Base-by-base conservation (phyloP, 2,329 filamentous ascomycete species). In the Stachybotrys elegans region DNA sequence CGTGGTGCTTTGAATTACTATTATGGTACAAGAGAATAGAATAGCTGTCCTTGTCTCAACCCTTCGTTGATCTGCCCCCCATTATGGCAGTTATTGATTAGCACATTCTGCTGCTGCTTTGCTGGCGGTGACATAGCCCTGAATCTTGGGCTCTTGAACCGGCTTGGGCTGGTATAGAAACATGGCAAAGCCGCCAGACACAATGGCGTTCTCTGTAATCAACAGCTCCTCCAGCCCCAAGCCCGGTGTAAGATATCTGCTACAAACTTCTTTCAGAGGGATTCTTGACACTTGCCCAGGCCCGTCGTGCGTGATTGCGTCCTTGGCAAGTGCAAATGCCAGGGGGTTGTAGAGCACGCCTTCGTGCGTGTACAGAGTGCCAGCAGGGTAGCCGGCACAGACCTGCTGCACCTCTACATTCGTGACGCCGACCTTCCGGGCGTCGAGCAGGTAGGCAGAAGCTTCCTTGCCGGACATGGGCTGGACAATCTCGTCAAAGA, bases 401-500 rank as follows among this genome's bases (percentile, higher is more conserved):
- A 69, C 55, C 5, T 37, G 48, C 45, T 79, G 73, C 1, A 77
- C 57, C 43, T 77, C 68, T 35, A 67, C 69, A 53, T 78, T 78
- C 1, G 70, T 67, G 2, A 73, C 72, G 12, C 58, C 75, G 4
- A 75, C 68, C 5, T 54, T 56, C 5, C 66, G 64, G 1, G 53
- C 58, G 42, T 76, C 68, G n/a, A 57, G 43, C 6, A 73, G 56
- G 46, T 59, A 69, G 0, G 68, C 73, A 0, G 75, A 79, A 0
- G 75, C 75, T 3, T 55, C 52, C 0, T 57, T 59, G 4, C 72
- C 75, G 22, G 52, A 51, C 56, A 76, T 69, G 2, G 73, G 76
- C 56, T 77, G 56, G 2, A 79, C 73, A 41, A 79, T 63, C 51
- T 79, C 69, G 48, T 79, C 75, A 21, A 67, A 58, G 27, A 67